Percentiles rank a stretch among this genome's conserved stretches.
Conservation (phyloP, 2,329 filamentous ascomycete species). For the Grosmannia clavigera region DNA sequence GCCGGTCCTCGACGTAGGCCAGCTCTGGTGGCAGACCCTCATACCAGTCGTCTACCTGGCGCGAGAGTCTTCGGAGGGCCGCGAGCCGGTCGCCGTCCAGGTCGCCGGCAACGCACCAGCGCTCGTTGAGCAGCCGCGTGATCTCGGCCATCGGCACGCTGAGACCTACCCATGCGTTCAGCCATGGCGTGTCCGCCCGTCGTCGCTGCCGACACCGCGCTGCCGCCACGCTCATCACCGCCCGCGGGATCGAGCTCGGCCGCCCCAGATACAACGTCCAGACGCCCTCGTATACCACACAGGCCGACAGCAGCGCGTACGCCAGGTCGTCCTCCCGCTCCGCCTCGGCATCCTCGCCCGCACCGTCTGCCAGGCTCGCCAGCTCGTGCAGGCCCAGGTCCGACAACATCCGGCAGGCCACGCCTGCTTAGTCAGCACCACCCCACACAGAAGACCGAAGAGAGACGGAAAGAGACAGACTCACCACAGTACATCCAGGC, state of each 20-base stretch:
- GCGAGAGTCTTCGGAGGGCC: background rate
- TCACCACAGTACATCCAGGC: slow-evolving; percentile 6
- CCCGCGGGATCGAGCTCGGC: slow-evolving; percentile 4
- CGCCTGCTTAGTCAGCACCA: background rate
- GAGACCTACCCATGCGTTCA: slow-evolving; percentile 2
- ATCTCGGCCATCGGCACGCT: slow-evolving; percentile 5
- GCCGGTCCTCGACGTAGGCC: slow-evolving; percentile 1
- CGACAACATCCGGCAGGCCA: slow-evolving; percentile 6
- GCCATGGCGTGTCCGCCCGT: background rate
- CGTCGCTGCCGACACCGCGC: background rate
- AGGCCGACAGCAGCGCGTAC: slow-evolving; percentile 1
- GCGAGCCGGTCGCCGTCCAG: background rate
- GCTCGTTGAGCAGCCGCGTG: slow-evolving; percentile 3
- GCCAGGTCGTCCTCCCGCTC: slow-evolving; percentile 1
- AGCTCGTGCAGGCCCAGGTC: slow-evolving; percentile 6
- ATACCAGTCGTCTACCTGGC: slow-evolving; percentile 4
- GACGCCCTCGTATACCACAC: slow-evolving; percentile 4
- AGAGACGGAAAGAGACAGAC: background rate
- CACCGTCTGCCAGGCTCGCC: background rate
- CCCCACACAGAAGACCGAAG: background rate
- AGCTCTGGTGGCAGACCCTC: slow-evolving; percentile 2
- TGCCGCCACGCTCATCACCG: slow-evolving; percentile 1
- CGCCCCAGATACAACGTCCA: slow-evolving; percentile 7
- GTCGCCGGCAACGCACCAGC: background rate
- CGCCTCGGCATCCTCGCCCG: background rate